Base-by-base conservation (phyloP, 768 basidiomycete species). In the Trametes elegans region DNA sequence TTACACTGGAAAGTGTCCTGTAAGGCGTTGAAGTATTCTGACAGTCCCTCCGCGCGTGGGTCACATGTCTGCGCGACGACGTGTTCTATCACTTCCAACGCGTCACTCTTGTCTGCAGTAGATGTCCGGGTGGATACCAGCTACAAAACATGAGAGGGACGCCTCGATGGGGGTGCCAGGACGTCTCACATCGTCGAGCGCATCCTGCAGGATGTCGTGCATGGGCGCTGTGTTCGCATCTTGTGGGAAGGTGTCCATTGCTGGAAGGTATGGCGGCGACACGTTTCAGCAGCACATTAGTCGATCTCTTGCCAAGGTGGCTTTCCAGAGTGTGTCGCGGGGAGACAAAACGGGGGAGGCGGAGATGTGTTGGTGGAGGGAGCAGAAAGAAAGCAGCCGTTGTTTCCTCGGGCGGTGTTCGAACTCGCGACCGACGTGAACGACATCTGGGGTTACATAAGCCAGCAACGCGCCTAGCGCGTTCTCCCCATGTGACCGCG, bases 1-100 rank as follows among this genome's bases (percentile, higher is more conserved):
- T 93, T 93, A 69, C 86, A 90, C 67, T 93, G 87, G 61, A 93
- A 92, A 0, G 82, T 82, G 61, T 88, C 82, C 66, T 93, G 91
- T 36, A 91, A 71, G 9, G 80, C 76, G 18, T 85, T 66, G 68
- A 91, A 88, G 41, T 72, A 69, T 32, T 76, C 73, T 59, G 83
- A 73, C 8, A 77, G 76, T 26, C 75, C 75, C 16, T 74, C 70
- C 16, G 76, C 64, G 21, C 75, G 69, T n/a, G 73, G 66, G 23
- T 71, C 62, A 35, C 79, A 66, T 11, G 62, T 63, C 27, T 66
- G 62, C 7, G 82, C 85, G 27, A 84, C 70, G 27, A 79, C 76
- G 60, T 72, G 75, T 63, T 85, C 87, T 44, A 49, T 67, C 59
- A 46, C 69, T 50, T 44, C 70, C 35, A 93, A 70, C 1, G 88